Conservation (phyloP, 2,329 filamentous ascomycete genomes). For the Leptographium flavum region DNA sequence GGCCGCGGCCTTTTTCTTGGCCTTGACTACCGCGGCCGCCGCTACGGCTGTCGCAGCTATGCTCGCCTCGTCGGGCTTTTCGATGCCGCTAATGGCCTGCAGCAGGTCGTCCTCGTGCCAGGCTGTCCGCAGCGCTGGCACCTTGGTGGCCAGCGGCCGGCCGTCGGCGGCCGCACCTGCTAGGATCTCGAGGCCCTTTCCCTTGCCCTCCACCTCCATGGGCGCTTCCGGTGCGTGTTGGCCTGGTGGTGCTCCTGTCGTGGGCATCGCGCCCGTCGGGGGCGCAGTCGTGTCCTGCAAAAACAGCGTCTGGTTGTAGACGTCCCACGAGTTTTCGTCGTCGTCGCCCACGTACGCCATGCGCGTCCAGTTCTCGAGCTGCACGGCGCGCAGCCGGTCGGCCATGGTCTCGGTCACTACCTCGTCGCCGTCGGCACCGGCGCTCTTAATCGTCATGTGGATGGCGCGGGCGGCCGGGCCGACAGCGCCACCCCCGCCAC, state of each 20-base stretch:
- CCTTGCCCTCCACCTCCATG: constrained; percentile 10
- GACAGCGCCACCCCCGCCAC: constrained; percentile 15
- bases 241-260: too few relatives aligned
- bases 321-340: constrained; percentile 57
- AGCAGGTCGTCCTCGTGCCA: constrained; percentile 31
- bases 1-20: not conserved
- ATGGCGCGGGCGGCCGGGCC: constrained; percentile 54
- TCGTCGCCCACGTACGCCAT: constrained; percentile 76
- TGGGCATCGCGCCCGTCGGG: too few relatives aligned
- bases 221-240: too few relatives aligned
- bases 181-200: constrained; percentile 15
- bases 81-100: constrained; percentile 30
- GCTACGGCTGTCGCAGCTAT: not conserved
- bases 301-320: constrained; percentile 62
- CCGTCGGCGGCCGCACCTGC: constrained; percentile 6
- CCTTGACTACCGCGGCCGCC: not conserved
- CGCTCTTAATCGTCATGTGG: constrained; percentile 74
- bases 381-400: constrained; percentile 60
- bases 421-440: constrained; percentile 43
- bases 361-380: constrained; percentile 68
- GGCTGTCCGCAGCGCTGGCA: constrained; percentile 23
- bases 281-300: constrained; percentile 17
- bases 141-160: constrained; percentile 19
- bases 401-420: constrained; percentile 57
- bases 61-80: not conserved